These are phyloP conservation scores for Tilletia horrida DNA, from an alignment of 1,284 basidiomycete genomes.

Conservation along the genomic window DNA sequence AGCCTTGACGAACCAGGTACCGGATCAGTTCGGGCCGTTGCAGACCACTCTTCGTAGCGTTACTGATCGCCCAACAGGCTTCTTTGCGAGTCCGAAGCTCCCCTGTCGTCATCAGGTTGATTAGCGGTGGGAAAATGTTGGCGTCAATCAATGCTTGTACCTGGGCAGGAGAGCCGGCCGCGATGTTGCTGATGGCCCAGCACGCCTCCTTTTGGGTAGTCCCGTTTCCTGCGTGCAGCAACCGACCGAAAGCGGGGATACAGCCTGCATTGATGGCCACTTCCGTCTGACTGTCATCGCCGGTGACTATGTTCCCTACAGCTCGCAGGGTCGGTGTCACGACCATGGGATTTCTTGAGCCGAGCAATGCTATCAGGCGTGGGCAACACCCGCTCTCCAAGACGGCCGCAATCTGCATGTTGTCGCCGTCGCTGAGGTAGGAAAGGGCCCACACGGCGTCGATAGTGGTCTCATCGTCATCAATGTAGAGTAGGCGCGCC, in stretches of 20 bases:
- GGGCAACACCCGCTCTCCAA: constrained; percentile 98
- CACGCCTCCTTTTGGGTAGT: constrained; percentile 91
- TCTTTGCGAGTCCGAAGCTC: constrained; percentile 99
- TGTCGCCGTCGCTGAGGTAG: constrained; percentile 97
- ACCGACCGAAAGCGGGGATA: constrained; percentile 81
- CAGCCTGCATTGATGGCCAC: constrained; percentile 96
- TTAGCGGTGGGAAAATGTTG: constrained; percentile 90
- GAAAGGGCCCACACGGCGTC: constrained; percentile 99
- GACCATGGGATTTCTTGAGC: constrained; percentile 94
- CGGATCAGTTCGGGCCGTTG: constrained; percentile 96
- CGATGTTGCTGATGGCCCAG: constrained; percentile 99
- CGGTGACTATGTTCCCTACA: constrained; percentile 97
- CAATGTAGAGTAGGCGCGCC: constrained; percentile 96
- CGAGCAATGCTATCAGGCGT: constrained; percentile 91
- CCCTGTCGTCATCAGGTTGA: constrained; percentile 94
- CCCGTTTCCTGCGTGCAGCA: constrained; percentile 91
- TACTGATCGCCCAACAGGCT: constrained; percentile 99
- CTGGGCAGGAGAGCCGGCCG: constrained; percentile 91
- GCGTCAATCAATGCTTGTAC: constrained; percentile 76
- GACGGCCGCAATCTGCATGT: constrained; percentile 99
- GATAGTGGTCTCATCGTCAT: constrained; percentile 98
- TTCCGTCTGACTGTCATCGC: constrained; percentile 97
- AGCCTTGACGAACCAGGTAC: constrained; percentile 94
- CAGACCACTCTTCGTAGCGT: constrained; percentile 94
- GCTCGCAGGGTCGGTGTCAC: constrained; percentile 96